Evolutionary conservation across 2,329 filamentous ascomycete genomes (phyloP), one percentile per base, ranked within the genome.

Genomic region (Exophiala dermatitidis): DNA sequence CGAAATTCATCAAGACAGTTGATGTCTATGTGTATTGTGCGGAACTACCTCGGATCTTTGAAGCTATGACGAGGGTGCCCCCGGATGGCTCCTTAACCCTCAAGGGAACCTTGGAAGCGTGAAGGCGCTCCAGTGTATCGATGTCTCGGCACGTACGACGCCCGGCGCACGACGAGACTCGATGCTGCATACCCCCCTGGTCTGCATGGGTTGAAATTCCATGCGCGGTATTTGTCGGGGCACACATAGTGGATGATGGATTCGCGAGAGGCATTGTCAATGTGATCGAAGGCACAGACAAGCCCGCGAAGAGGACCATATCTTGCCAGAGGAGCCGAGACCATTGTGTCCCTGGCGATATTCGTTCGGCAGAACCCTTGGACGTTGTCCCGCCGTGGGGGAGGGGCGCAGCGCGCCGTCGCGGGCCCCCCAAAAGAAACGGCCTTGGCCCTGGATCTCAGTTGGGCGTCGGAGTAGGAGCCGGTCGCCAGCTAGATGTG

Each of bases 361-460:
- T 48, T 48, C 19, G 32, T 48, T 34, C 40, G 34, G 34, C 46
- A 48, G 28, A 48, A 48, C 30, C 46, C 32, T 29, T 48, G 34
- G 9, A 48, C 37, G 19, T 38, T 29, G 19, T 48, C 46, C 36
- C 40, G 46, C 28, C 46, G 32, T 8, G 46, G 40, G 8, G 19
- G 33, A 9, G 46, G 46, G 10, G 46, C 34, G 12, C 46, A 48
- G 19, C 46, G 46, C 6, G 46, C 46, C 12, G 46, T 48, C n/a
- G 46, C 46, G 5, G 46, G 46, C 46, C 40, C 46, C 46, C 46
- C 38, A 29, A 48, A 48, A 19, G 34, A 9, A 7, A 40, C 46
- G 7, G 34, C 46, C 28, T 48, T 48, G 46, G 46, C 46, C 46
- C 38, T 48, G 32, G 46, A 32, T 29, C 46, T 48, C 26, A 48